Conservation (phyloP, 768 basidiomycete genomes). For the Chlorophyllum brunneum region DNA sequence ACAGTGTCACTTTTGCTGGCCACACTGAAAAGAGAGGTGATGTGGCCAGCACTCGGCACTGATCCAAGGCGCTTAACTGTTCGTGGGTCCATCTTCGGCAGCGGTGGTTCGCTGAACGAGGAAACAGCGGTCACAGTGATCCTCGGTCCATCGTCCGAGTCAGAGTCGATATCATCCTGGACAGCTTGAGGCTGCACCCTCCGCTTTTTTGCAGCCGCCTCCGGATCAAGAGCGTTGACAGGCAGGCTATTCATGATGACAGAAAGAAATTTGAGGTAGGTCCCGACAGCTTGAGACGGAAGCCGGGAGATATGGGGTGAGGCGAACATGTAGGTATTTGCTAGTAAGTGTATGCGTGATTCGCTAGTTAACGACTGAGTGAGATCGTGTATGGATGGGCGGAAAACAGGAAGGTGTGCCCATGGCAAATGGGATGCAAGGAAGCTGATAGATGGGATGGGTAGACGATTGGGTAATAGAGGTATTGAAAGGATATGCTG, state of each 20-base stretch:
- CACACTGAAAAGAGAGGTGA: slow-evolving; percentile 47
- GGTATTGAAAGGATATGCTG: slow-evolving; percentile 66
- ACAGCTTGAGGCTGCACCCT: slow-evolving; percentile 6
- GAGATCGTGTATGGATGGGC: slow-evolving; percentile 21
- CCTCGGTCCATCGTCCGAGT: slow-evolving; percentile 31
- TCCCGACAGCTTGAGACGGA: slow-evolving; percentile 36
- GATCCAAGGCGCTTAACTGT: slow-evolving; percentile 63
- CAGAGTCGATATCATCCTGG: slow-evolving; percentile 29
- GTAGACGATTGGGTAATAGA: slow-evolving; percentile 73
- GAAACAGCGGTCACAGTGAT: slow-evolving; percentile 36
- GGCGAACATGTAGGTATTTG: slow-evolving; percentile 67
- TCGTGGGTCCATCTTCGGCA: slow-evolving; percentile 49
- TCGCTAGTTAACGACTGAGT: slow-evolving; percentile 25
- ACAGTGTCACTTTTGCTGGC: slow-evolving; percentile 35
- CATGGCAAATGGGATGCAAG: slow-evolving; percentile 66
- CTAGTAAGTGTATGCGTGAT: slow-evolving; percentile 57
- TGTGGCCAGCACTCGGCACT: slow-evolving; percentile 49
- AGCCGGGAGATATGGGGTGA: slow-evolving; percentile 57
- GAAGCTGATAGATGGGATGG: slow-evolving; percentile 53
- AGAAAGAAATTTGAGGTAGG: slow-evolving; percentile 53
- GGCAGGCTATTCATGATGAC: slow-evolving; percentile 52
- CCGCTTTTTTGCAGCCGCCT: slow-evolving; percentile 17
- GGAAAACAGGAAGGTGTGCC: slow-evolving; percentile 27
- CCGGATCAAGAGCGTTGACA: slow-evolving; percentile 42
- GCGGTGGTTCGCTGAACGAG: slow-evolving; percentile 24